phyloP scores from a whole-genome alignment of 306 rosid genomes.

The Ziziphus jujuba region DNA sequence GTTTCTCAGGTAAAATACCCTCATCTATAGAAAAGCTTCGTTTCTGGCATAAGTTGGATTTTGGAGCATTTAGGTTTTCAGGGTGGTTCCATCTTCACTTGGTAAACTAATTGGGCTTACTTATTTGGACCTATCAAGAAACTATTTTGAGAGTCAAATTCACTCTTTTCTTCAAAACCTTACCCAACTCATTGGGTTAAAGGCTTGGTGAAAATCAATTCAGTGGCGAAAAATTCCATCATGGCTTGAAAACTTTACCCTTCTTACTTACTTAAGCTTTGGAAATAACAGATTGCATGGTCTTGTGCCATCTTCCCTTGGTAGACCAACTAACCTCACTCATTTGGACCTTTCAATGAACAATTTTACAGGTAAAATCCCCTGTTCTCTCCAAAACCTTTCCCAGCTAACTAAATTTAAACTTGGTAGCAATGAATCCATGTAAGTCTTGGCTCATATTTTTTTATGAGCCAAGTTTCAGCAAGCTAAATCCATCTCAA shows the following conservation, averaged over 20 bases:
- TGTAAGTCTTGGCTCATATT: too few species aligned
- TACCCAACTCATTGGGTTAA: background rate
- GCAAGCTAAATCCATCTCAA: too few species aligned
- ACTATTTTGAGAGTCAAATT: background rate
- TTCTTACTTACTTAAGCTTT: too few species aligned
- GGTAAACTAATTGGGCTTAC: background rate
- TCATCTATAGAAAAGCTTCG: constrained; percentile 25
- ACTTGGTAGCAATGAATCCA: background rate
- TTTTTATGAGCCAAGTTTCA: too few species aligned
- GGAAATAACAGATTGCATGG: too few species aligned
- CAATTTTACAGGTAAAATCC: background rate
- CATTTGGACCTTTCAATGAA: background rate
- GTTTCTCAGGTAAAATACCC: constrained; percentile 33
- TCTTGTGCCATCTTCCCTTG: too few species aligned
- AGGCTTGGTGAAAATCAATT: too few species aligned
- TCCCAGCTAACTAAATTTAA: background rate
- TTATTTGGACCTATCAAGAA: background rate
- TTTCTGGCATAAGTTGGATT: background rate
- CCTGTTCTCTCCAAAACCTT: constrained; percentile 7
- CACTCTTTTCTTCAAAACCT: constrained; percentile 12
- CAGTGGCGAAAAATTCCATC: background rate
- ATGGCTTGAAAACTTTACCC: constrained; percentile 22
- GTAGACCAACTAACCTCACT: too few species aligned
- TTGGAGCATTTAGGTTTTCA: background rate
- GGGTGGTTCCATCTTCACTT: too few species aligned